phyloP scores from a whole-genome alignment of 768 basidiomycete species.

The Pleurotus citrinopileatus region DNA sequence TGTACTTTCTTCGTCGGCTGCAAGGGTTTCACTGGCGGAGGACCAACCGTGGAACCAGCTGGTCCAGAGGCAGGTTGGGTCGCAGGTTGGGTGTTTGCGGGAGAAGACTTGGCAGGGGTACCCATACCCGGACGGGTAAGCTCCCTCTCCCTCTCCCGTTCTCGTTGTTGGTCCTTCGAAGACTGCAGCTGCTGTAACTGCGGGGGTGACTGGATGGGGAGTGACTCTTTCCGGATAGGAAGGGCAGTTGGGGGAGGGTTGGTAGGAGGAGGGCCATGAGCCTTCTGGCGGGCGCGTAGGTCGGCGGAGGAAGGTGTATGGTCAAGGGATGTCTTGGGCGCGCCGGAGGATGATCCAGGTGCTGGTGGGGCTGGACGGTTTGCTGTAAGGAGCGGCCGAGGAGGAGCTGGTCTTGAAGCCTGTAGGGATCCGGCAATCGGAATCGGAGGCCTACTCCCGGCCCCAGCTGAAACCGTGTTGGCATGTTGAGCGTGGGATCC shows the following conservation, averaged over 20 bases:
- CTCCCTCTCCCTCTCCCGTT: constrained; percentile 29
- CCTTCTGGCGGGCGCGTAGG: constrained; percentile 60
- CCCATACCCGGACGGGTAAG: constrained; percentile 36
- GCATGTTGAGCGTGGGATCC: constrained; percentile 42
- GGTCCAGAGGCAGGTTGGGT: constrained; percentile 43
- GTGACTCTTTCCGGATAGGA: constrained; percentile 52
- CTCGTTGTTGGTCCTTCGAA: constrained; percentile 19
- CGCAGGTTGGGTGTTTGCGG: constrained; percentile 43
- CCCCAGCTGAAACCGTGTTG: constrained; percentile 15
- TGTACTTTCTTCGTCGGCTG: constrained; percentile 75
- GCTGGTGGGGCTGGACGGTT: constrained; percentile 52
- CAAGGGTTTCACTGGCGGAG: constrained; percentile 70
- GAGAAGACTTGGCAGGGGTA: constrained; percentile 37
- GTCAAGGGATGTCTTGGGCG: constrained; percentile 35
- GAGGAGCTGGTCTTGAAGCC: constrained; percentile 64
- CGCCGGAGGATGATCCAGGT: constrained; percentile 28
- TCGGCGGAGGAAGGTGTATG: constrained; percentile 64
- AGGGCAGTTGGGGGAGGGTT: constrained; percentile 17
- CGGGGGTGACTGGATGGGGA: constrained; percentile 28
- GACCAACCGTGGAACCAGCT: constrained; percentile 49
- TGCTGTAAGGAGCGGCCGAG: constrained; percentile 59
- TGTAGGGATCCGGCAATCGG: constrained; percentile 30
- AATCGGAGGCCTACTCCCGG: constrained; percentile 10
- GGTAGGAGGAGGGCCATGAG: constrained; percentile 43
- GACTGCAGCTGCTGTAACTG: constrained; percentile 25